Evolutionary conservation across 148 eudicot genomes (phyloP).

Genomic region (Cornus suecica): DNA sequence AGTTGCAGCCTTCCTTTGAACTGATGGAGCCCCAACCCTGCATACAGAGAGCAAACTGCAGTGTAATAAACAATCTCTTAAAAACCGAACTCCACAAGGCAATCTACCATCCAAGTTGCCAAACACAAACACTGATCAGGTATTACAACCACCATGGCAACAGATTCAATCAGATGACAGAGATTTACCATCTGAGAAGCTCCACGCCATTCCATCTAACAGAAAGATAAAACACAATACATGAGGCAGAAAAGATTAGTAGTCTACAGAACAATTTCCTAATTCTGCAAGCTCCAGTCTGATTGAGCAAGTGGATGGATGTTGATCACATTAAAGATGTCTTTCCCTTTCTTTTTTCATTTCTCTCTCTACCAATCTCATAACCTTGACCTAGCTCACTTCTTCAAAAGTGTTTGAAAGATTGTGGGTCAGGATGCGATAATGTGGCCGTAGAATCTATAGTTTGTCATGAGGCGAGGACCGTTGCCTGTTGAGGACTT

Average conservation of each 20-base stretch:
- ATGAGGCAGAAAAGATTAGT: neutral
- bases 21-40: slow-evolving; percentile 53
- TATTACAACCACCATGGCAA: slow-evolving; percentile 10
- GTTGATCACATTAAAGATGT: neutral
- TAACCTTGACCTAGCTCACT: too few relatives aligned
- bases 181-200: slow-evolving; percentile 6
- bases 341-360: too few relatives aligned
- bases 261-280: neutral
- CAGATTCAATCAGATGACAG: neutral
- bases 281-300: neutral
- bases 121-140: slow-evolving; percentile 8
- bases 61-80: slow-evolving; percentile 7
- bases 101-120: slow-evolving; percentile 22
- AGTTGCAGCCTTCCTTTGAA: slow-evolving; percentile 30
- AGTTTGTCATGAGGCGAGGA: too few relatives aligned
- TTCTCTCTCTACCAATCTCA: too few relatives aligned
- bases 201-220: neutral
- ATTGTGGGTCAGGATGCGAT: too few relatives aligned
- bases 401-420: too few relatives aligned
- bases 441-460: too few relatives aligned
- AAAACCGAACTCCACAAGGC: neutral
- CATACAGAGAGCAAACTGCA: slow-evolving; percentile 25
- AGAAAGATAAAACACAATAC: slow-evolving; percentile 27
- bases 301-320: neutral
- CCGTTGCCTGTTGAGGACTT: too few relatives aligned